Evolutionary conservation across 371 early-diverging fungal genomes (phyloP), one percentile per base, ranked within the genome.

Genomic region (Syncephalastrum monosporum): DNA sequence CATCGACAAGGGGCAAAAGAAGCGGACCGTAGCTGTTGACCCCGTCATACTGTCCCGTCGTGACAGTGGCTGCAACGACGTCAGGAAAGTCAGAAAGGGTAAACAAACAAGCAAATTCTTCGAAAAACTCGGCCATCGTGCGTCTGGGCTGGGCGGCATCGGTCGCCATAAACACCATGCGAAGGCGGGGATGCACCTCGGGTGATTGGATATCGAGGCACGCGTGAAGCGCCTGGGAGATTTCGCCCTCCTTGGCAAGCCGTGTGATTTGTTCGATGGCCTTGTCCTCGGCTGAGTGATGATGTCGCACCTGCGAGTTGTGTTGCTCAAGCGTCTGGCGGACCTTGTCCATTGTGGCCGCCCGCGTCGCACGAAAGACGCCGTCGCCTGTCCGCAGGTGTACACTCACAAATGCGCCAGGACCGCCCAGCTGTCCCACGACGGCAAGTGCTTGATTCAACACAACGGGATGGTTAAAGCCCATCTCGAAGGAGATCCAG

Each of bases 361-460:
- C 48, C 43, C 66, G 59, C 14, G 56, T 42, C 15, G 55, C 49
- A 24, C 61, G 64, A 49, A 79, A 79, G 3, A 66, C 66, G 19
- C 81, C 81, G 56, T 77, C 78, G 3, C 79, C 82, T 14, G 65
- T 65, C n/a, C 83, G 69, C n/a, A 79, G 46, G 46, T 82, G 83
- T 7, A 72, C 68, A 47, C 77, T 74, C 1, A 72, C 64, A 55
- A 67, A 82, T 3, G 62, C 51, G 7, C 64, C 72, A 14, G 63
- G 66, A 3, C 79, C 83, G 33, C 83, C 81, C 1, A 82, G 60
- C 19, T 45, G 33, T 0, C 61, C 33, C 8, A 72, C 49, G 1
- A 79, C 55, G 3, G 56, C 47, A 5, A 71, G 55, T 0, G 72
- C 67, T 21, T 68, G 58, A 12, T 67, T 43, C 7, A 61, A 50